Conservation (phyloP, 352 stramenopile genomes). For the Phytopythium boreale region DNA sequence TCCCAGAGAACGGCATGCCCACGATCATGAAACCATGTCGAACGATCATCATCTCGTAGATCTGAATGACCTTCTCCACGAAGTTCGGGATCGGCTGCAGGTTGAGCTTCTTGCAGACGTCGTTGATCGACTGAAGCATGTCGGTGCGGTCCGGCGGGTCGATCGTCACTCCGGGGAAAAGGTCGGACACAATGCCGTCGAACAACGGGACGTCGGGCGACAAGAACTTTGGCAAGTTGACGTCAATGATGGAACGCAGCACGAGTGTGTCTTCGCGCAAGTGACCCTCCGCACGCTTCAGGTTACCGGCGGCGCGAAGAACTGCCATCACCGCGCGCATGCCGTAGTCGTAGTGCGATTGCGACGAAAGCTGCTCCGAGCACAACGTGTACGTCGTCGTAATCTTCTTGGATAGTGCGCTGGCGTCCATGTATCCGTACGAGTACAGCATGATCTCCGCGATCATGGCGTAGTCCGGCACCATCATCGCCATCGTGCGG, state of each 20-base stretch:
- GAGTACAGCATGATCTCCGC: constrained; percentile 94
- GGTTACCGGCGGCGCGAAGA: constrained; percentile 90
- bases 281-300: constrained; percentile 82
- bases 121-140: constrained; percentile 82
- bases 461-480: constrained; percentile 93
- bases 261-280: constrained; percentile 88
- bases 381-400: constrained; percentile 93
- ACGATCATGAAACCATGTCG: constrained; percentile 96
- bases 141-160: constrained; percentile 85
- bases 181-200: constrained; percentile 91
- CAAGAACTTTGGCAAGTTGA: constrained; percentile 94
- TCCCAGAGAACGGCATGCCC: constrained; percentile 92
- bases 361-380: constrained; percentile 92
- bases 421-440: constrained; percentile 91
- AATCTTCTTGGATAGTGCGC: constrained; percentile 91
- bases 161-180: constrained; percentile 90
- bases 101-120: constrained; percentile 75
- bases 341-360: constrained; percentile 96
- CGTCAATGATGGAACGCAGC: constrained; percentile 91
- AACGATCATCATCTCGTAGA: constrained; percentile 97
- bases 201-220: constrained; percentile 93
- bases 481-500: constrained; percentile 92
- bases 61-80: constrained; percentile 93
- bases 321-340: constrained; percentile 95
- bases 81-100: constrained; percentile 89